phyloP scores from a whole-genome alignment of 163 green algal species.

The Volvox carteri region DNA sequence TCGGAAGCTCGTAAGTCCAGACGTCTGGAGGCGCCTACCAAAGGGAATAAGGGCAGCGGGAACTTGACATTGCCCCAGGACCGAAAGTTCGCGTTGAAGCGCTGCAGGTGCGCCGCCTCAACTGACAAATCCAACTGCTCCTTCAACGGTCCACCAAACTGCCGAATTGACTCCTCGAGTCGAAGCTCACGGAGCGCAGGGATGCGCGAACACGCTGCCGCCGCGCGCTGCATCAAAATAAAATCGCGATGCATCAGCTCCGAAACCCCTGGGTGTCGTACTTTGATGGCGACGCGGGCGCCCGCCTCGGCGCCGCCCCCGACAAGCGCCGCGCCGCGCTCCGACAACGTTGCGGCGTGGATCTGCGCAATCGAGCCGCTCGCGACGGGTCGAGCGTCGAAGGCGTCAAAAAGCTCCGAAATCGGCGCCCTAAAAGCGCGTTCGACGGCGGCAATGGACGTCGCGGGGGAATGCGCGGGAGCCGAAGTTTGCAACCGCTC shows the following conservation, averaged over 20 bases:
- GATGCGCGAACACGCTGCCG: constrained; percentile 65
- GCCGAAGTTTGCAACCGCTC: constrained; percentile 87
- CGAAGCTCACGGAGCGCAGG: constrained; percentile 82
- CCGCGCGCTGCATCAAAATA: constrained; percentile 88
- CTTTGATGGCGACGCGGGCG: constrained; percentile 50
- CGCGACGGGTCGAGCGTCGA: constrained; percentile 90
- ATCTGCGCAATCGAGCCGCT: constrained; percentile 93
- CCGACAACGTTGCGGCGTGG: constrained; percentile 7
- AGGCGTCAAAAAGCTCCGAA: constrained; percentile 86
- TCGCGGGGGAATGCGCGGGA: constrained; percentile 75
- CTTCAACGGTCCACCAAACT: constrained; percentile 85
- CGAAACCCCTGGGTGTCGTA: constrained; percentile 86
- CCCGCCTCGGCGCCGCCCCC: constrained; percentile 18
- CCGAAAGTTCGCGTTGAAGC: constrained; percentile 93
- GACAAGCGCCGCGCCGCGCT: constrained; percentile 18
- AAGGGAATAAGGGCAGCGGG: constrained; percentile 80
- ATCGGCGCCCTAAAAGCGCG: constrained; percentile 69
- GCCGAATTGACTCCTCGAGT: constrained; percentile 92
- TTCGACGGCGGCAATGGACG: constrained; percentile 63
- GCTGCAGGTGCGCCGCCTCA: constrained; percentile 90
- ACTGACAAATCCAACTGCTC: constrained; percentile 91
- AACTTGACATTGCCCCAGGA: constrained; percentile 72
- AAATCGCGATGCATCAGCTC: constrained; percentile 91
- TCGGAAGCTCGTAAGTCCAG: no score
- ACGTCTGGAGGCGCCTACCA: no score